Evolutionary conservation across 108 stramenopile species (phyloP).

Genomic region (Skeletonema marinoi): DNA sequence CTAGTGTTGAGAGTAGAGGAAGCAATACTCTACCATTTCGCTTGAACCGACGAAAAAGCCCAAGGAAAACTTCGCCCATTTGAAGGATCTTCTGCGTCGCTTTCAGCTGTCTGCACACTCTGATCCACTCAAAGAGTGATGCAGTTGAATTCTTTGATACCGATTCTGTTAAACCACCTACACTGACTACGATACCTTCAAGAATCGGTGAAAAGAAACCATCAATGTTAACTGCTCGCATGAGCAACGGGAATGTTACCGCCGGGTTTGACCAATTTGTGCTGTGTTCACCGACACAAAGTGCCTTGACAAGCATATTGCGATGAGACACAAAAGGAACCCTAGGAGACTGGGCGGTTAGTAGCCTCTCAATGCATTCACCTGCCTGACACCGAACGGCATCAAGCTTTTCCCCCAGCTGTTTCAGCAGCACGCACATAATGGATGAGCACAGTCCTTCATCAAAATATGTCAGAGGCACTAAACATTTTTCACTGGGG

Average conservation of each 20-base stretch:
- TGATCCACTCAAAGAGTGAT: conserved; percentile 80
- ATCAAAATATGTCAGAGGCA: conserved; percentile 25
- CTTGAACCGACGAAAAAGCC: conserved; percentile 53
- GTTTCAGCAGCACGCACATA: conserved; percentile 78
- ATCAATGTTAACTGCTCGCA: conserved; percentile 71
- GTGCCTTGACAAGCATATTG: conserved; percentile 37
- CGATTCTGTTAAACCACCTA: conserved; percentile 93
- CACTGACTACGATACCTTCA: conserved; percentile 88
- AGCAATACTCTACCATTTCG: conserved; percentile 65
- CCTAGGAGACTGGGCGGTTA: conserved; percentile 45
- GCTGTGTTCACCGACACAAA: conserved; percentile 19
- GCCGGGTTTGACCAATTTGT: conserved; percentile 68
- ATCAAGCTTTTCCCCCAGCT: conserved; percentile 94
- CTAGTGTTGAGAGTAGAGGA: conserved; percentile 79
- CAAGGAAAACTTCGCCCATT: conserved; percentile 50
- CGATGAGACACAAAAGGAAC: conserved; percentile 60
- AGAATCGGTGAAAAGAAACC: conserved; percentile 71
- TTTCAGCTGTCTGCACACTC: conserved; percentile 47
- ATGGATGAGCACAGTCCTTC: conserved; percentile 45
- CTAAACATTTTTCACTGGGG: not conserved
- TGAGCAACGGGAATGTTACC: conserved; percentile 71
- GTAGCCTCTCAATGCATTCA: conserved; percentile 65
- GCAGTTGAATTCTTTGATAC: conserved; percentile 77
- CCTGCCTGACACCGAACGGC: conserved; percentile 84
- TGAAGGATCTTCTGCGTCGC: conserved; percentile 37